Percentiles rank a stretch among this genome's conserved stretches.
These are phyloP conservation scores for Trametes cinnabarina DNA, from an alignment of 768 basidiomycete species.

Conservation along the genomic window DNA sequence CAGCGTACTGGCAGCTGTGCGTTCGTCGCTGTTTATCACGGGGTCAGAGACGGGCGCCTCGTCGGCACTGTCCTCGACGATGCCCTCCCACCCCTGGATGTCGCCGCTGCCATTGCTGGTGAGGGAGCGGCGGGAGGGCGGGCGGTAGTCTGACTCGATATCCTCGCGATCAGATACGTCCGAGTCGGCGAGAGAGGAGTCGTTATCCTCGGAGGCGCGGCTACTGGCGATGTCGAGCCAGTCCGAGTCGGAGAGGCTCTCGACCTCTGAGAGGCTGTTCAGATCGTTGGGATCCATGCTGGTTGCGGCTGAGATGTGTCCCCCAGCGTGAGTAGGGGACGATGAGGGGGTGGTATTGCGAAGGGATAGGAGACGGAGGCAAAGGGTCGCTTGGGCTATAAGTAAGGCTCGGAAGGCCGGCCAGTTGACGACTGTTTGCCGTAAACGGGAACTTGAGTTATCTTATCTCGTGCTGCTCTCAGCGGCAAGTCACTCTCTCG, in stretches of 20 bases:
- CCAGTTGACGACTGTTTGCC: constrained; percentile 20
- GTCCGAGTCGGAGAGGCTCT: constrained; percentile 74
- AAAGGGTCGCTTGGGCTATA: constrained; percentile 23
- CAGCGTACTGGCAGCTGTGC: neutral
- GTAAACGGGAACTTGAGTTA: constrained; percentile 10
- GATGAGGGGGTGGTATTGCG: neutral
- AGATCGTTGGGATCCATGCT: constrained; percentile 35
- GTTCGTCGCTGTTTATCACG: constrained; percentile 10
- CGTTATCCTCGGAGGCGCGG: constrained; percentile 69
- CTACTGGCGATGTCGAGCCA: constrained; percentile 78
- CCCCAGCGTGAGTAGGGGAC: neutral
- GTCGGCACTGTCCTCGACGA: constrained; percentile 61
- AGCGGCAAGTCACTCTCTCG: neutral
- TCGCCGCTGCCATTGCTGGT: constrained; percentile 69
- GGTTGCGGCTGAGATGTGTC: neutral
- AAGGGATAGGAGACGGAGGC: constrained; percentile 7
- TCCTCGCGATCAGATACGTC: constrained; percentile 63
- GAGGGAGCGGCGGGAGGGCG: constrained; percentile 68
- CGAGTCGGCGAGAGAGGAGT: constrained; percentile 56
- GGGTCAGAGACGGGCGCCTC: constrained; percentile 32
- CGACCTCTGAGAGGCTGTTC: constrained; percentile 56
- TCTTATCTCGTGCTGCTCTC: constrained; percentile 13
- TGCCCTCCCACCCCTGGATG: constrained; percentile 76
- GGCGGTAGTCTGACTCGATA: constrained; percentile 37
- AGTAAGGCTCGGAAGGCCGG: constrained; percentile 15